Evolutionary conservation across 768 basidiomycete species (phyloP).

Genomic region (Suillus occidentalis): DNA sequence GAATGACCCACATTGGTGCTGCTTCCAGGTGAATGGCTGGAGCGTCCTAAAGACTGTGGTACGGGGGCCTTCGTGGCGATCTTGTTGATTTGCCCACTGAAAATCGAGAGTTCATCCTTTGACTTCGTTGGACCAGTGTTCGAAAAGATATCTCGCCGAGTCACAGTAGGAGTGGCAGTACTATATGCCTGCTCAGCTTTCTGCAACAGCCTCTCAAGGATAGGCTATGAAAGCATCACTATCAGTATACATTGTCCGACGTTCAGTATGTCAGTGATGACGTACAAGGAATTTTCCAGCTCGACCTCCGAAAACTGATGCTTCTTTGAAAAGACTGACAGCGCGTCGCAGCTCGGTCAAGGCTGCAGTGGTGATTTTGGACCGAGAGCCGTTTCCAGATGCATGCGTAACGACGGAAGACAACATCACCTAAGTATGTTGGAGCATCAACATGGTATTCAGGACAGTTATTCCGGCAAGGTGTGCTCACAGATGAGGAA

Average conservation of each 20-base stretch:
- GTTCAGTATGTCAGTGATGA: conserved; percentile 9
- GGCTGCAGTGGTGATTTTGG: conserved; percentile 71
- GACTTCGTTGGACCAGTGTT: conserved; percentile 43
- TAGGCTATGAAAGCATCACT: conserved; percentile 46
- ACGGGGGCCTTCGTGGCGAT: conserved; percentile 47
- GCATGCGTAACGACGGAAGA: conserved; percentile 76
- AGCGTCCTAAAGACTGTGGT: conserved; percentile 11
- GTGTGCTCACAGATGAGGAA: conserved; percentile 53
- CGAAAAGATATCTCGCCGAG: conserved; percentile 57
- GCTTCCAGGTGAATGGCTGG: conserved; percentile 13
- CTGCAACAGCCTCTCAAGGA: conserved; percentile 56
- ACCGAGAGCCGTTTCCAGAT: conserved; percentile 42
- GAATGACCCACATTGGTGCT: conserved; percentile 12
- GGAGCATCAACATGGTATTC: conserved; percentile 7
- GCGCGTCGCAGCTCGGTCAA: conserved; percentile 61
- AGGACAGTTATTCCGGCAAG: not conserved
- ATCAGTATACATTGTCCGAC: not conserved
- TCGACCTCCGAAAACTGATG: conserved; percentile 62
- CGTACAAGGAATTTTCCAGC: conserved; percentile 70
- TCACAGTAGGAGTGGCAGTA: conserved; percentile 44
- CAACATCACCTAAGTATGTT: conserved; percentile 59
- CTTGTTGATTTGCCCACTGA: conserved; percentile 73
- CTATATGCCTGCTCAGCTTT: conserved; percentile 59
- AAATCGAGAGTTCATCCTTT: conserved; percentile 74
- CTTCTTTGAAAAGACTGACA: conserved; percentile 62